A percentile compares a stretch with the other conserved stretches of the same genome.
These are phyloP conservation scores for Rhizoclosmatium sp. DNA, from an alignment of 192 early-diverging fungal species.

Conservation along the genomic window DNA sequence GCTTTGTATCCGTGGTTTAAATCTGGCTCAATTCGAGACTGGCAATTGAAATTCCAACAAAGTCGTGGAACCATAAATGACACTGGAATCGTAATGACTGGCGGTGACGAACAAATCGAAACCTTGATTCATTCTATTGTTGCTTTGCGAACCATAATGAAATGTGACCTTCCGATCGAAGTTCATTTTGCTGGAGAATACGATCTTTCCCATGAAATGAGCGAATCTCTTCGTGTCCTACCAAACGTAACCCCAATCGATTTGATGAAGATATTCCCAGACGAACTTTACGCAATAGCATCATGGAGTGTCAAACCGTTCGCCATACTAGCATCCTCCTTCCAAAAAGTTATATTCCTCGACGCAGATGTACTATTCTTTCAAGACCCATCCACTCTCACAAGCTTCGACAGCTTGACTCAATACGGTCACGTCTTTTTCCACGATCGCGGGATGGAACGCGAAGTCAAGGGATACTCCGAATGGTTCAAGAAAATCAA, in stretches of 20 bases:
- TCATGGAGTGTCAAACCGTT: conserved; percentile 59
- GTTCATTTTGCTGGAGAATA: conserved; percentile 55
- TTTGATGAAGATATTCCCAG: conserved; percentile 38
- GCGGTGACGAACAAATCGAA: background rate
- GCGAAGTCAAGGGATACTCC: background rate
- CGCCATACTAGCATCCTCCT: conserved; percentile 67
- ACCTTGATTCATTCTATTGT: background rate
- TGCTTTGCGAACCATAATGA: conserved; percentile 31
- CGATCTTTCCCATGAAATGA: background rate
- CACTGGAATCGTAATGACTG: background rate
- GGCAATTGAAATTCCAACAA: no score
- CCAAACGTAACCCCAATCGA: conserved; percentile 28
- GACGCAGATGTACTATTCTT: conserved; percentile 70
- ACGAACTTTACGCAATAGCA: background rate
- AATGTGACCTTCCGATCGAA: conserved; percentile 62
- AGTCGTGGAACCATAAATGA: no score
- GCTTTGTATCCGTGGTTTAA: conserved; percentile 20
- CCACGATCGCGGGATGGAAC: conserved; percentile 50
- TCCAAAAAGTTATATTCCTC: conserved; percentile 70
- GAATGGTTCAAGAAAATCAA: conserved; percentile 50
- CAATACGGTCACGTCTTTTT: conserved; percentile 63
- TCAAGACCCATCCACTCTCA: background rate
- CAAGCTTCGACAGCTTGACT: conserved; percentile 55
- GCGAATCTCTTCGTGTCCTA: conserved; percentile 5
- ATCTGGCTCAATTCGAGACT: no score